Conservation (phyloP, 345 rosid genomes). For the Eucalyptus virginea region DNA sequence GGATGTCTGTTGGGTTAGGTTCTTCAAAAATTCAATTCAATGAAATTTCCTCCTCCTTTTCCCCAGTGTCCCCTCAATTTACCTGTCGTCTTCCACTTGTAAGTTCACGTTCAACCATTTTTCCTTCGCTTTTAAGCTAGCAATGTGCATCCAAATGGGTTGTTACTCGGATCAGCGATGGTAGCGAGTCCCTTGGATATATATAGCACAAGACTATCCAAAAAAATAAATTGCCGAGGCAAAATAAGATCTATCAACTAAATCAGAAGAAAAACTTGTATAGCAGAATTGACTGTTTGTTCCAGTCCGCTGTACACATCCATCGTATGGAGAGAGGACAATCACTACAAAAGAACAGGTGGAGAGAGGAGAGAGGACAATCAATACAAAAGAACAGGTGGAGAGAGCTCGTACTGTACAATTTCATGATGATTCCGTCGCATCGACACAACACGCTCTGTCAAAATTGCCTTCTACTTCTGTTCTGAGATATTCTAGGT, state of each 20-base stretch:
- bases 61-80: neutral
- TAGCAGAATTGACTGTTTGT: neutral
- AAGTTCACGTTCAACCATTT: neutral
- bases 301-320: neutral
- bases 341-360: neutral
- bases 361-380: too few species aligned
- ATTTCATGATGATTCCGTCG: neutral
- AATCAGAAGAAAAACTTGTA: neutral
- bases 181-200: neutral
- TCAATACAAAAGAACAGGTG: neutral
- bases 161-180: neutral
- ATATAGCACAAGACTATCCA: neutral
- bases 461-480: neutral
- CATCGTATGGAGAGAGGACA: neutral
- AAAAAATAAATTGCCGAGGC: neutral
- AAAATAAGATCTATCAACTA: neutral
- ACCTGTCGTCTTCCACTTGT: neutral
- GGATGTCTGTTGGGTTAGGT: neutral
- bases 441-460: neutral
- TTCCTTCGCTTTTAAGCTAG: neutral
- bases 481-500: neutral
- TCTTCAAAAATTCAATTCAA: neutral
- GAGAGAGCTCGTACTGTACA: neutral
- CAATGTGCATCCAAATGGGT: neutral
- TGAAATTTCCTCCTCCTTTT: neutral